Conservation (phyloP, 108 stramenopile species). For the Nitzschia putrida region DNA sequence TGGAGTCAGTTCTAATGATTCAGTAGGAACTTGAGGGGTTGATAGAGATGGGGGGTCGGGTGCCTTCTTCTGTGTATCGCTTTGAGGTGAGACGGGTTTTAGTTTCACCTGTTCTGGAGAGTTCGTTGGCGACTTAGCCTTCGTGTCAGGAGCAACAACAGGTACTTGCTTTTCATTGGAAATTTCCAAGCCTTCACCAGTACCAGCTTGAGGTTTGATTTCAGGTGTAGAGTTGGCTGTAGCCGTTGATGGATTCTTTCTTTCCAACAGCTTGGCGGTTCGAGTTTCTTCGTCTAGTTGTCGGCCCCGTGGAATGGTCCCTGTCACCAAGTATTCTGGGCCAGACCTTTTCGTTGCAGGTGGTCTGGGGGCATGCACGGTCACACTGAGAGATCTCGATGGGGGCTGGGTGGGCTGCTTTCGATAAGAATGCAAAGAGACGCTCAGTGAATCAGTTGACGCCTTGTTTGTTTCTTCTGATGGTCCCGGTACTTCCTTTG, state of each 20-base stretch:
- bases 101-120: too few relatives aligned
- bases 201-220: neutral
- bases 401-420: neutral
- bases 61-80: neutral
- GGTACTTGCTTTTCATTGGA: too few relatives aligned
- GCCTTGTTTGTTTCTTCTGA: too few relatives aligned
- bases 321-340: neutral
- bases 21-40: neutral
- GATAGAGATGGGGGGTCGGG: neutral
- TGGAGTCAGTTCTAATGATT: neutral
- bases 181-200: too few relatives aligned
- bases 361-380: too few relatives aligned
- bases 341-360: neutral
- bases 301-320: neutral
- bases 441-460: neutral
- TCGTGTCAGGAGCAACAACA: too few relatives aligned
- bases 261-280: neutral
- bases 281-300: neutral
- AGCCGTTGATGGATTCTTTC: neutral
- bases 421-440: neutral
- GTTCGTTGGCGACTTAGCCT: too few relatives aligned
- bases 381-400: neutral
- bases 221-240: neutral
- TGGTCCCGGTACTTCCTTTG: neutral
- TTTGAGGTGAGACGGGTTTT: neutral